phyloP scores from a whole-genome alignment of 495 filamentous ascomycete genomes.

The Talaromyces liani region DNA sequence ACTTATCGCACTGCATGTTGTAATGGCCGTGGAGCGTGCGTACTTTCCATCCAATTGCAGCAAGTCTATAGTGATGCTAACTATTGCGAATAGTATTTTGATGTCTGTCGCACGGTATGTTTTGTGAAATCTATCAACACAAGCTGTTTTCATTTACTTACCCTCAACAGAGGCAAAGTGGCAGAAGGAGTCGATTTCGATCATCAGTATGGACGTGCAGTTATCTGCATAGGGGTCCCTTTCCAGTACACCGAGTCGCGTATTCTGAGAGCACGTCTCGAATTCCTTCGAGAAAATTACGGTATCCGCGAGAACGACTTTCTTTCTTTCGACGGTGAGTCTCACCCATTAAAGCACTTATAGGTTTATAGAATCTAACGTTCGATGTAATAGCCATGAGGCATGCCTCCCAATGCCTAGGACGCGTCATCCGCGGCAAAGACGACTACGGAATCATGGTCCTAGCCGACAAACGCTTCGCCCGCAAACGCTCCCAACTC shows the following conservation, averaged over 20 bases:
- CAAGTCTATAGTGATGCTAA: neutral
- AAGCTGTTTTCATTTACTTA: neutral
- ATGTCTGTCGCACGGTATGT: slow-evolving; percentile 9
- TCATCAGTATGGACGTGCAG: slow-evolving; percentile 95
- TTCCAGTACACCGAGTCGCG: slow-evolving; percentile 99
- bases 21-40: slow-evolving; percentile 88
- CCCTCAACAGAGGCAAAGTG: slow-evolving; percentile 94
- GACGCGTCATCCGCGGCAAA: slow-evolving; percentile 91
- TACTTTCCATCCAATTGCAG: slow-evolving; percentile 37
- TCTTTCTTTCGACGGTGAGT: slow-evolving; percentile 72
- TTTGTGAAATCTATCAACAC: neutral
- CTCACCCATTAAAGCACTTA: neutral
- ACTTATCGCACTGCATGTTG: slow-evolving; percentile 96
- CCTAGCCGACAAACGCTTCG: slow-evolving; percentile 84
- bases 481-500: slow-evolving; percentile 80
- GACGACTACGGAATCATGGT: slow-evolving; percentile 99
- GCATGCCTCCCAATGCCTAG: slow-evolving; percentile 93
- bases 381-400: slow-evolving; percentile 60
- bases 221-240: slow-evolving; percentile 93
- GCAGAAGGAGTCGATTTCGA: slow-evolving; percentile 99
- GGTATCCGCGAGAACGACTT: slow-evolving; percentile 97
- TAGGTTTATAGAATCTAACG: neutral
- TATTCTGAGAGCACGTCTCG: slow-evolving; percentile 90
- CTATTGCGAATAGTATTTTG: neutral
- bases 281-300: slow-evolving; percentile 95